Evolutionary conservation across 108 stramenopile species (phyloP).

Genomic region (Aurantiochytrium sp.): DNA sequence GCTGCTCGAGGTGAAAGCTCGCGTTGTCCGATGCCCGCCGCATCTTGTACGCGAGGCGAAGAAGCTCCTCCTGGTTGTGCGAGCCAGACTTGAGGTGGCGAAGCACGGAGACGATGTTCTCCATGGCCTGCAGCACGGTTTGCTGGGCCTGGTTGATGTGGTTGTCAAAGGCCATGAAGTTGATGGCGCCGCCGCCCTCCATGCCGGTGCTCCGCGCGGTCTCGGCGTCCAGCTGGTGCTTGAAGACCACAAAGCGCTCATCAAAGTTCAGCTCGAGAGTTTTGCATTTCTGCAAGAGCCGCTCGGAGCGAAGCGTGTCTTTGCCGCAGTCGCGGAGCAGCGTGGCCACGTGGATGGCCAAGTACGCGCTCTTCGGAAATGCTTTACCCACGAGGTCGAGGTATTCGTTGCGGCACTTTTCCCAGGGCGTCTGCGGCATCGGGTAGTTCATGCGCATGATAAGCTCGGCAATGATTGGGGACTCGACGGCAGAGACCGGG

Average conservation of each 20-base stretch:
- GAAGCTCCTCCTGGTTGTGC: neutral
- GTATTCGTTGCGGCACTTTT: neutral
- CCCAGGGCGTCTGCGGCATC: neutral
- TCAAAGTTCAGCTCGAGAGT: neutral
- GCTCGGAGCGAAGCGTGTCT: neutral
- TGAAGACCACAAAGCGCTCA: neutral
- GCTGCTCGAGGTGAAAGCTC: neutral
- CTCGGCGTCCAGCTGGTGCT: neutral
- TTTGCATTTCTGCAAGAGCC: neutral
- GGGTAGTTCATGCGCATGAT: neutral
- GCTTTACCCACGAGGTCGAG: neutral
- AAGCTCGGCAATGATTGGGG: neutral
- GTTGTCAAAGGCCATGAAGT: constrained; percentile 1
- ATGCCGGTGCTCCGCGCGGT: neutral
- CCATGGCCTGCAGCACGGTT: neutral
- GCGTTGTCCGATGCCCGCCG: neutral
- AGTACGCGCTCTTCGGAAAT: neutral
- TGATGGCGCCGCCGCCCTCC: neutral
- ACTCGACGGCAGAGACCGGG: neutral
- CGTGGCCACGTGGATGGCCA: neutral
- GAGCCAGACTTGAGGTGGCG: neutral
- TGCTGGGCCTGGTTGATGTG: neutral
- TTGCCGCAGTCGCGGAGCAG: neutral
- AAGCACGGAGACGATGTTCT: neutral
- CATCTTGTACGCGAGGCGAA: neutral